These are phyloP conservation scores for Periconia digitata DNA, from an alignment of 2,329 filamentous ascomycete genomes.

Conservation along the genomic window DNA sequence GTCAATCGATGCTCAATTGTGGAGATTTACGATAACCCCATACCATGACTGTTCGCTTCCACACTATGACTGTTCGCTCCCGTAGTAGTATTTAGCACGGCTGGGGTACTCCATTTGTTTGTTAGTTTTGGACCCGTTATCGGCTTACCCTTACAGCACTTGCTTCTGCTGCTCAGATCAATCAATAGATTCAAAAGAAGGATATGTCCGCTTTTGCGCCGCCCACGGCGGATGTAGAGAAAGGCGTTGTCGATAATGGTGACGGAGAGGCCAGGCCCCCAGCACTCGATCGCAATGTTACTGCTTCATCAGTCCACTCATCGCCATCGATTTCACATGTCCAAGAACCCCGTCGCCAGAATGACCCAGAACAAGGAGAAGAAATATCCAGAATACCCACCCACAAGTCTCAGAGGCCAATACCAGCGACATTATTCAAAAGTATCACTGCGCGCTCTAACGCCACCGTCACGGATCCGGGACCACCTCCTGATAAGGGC, in stretches of 20 bases:
- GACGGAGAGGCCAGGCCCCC: no score
- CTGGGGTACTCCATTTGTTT: no score
- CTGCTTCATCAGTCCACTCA: background rate
- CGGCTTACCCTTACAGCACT: background rate
- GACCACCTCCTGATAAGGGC: conserved; percentile 43
- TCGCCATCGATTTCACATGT: background rate
- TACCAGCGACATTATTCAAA: conserved; percentile 17
- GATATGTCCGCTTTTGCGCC: background rate
- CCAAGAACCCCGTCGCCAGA: background rate
- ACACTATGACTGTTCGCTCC: no score
- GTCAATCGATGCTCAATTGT: no score
- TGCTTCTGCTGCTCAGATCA: background rate
- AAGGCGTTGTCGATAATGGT: background rate
- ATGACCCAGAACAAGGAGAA: background rate
- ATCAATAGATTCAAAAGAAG: background rate
- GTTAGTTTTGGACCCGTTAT: background rate
- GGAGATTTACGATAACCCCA: no score
- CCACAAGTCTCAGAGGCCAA: background rate
- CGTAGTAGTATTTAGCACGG: no score
- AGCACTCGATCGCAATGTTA: background rate
- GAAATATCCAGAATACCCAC: background rate
- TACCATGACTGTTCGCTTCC: no score
- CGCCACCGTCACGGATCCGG: conserved; percentile 35
- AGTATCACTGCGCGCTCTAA: conserved; percentile 35
- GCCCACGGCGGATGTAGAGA: background rate